Conservation (phyloP, 257 asterid genomes). For the Nicotiana sylvestris region DNA sequence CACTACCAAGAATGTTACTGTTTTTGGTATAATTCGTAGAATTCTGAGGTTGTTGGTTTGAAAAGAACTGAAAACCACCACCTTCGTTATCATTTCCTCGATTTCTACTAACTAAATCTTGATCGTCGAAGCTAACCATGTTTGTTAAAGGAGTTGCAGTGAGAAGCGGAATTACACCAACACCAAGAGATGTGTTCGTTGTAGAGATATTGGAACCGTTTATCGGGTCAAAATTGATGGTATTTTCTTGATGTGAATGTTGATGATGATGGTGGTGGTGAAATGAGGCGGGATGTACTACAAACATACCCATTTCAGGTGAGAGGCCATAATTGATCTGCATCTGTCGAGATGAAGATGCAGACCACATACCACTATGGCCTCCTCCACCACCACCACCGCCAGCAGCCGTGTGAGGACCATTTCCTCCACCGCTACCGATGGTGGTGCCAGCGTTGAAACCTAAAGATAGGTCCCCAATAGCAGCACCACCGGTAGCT, state of each 20-base stretch:
- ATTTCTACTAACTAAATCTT: conserved; percentile 11
- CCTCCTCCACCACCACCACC: conserved; percentile 15
- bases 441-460: conserved; percentile 63
- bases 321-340: conserved; percentile 61
- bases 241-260: conserved; percentile 24
- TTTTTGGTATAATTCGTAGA: conserved; percentile 25
- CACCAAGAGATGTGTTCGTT: conserved; percentile 31
- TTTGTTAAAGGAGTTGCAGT: conserved; percentile 34
- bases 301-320: conserved; percentile 52
- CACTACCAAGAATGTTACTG: conserved; percentile 5
- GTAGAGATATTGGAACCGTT: neutral
- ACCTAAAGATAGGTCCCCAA: conserved; percentile 61
- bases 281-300: conserved; percentile 63
- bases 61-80: conserved; percentile 49
- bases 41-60: conserved; percentile 29
- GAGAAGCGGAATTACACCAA: conserved; percentile 50
- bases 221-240: conserved; percentile 49
- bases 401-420: conserved; percentile 7
- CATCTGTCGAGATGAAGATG: conserved; percentile 47
- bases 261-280: conserved; percentile 31
- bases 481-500: conserved; percentile 10
- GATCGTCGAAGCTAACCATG: conserved; percentile 18
- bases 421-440: conserved; percentile 11
- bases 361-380: conserved; percentile 49
- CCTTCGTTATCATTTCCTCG: conserved; percentile 17